A percentile compares a stretch with the other conserved stretches of the same genome.
phyloP scores from a whole-genome alignment of 2,329 filamentous ascomycete species.

The Rhynchosporium graminicola region DNA sequence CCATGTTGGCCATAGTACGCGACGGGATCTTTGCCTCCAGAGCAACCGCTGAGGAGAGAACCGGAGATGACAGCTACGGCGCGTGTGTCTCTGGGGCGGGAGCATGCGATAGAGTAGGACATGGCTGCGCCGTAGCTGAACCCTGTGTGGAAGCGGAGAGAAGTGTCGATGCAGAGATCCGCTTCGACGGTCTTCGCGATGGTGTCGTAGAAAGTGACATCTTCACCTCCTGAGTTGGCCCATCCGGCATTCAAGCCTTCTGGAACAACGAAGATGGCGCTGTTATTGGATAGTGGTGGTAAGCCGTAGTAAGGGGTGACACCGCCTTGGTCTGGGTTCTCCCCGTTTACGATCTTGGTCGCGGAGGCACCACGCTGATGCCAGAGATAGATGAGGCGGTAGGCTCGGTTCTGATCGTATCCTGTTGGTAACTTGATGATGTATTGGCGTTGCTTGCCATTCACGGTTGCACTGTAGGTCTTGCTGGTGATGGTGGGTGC shows the following conservation, averaged over 20 bases:
- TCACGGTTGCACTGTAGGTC: constrained; percentile 42
- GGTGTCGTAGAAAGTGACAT: constrained; percentile 41
- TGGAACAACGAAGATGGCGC: constrained; percentile 42
- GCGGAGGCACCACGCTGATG: constrained; percentile 47
- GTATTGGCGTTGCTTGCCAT: constrained; percentile 44
- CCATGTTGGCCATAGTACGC: constrained; percentile 43
- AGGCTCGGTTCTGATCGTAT: constrained; percentile 44
- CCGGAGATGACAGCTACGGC: constrained; percentile 41
- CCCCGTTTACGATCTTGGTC: constrained; percentile 42
- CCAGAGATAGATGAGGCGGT: constrained; percentile 47
- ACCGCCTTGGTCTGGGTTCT: constrained; percentile 12
- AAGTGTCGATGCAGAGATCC: constrained; percentile 41
- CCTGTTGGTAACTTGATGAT: constrained; percentile 44
- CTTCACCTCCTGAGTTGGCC: constrained; percentile 42
- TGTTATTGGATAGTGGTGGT: constrained; percentile 36
- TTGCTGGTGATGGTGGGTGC: constrained; percentile 37
- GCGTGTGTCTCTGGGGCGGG: constrained; percentile 39
- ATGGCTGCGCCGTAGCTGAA: constrained; percentile 44
- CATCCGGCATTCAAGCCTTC: constrained; percentile 41
- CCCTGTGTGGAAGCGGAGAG: constrained; percentile 41
- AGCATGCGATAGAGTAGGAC: constrained; percentile 42
- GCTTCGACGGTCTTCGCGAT: constrained; percentile 39
- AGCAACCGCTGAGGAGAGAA: constrained; percentile 37
- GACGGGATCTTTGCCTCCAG: constrained; percentile 40
- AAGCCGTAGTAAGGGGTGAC: constrained; percentile 40